These are phyloP conservation scores for Amanita fuliginea DNA, from an alignment of 768 basidiomycete species.

Conservation along the genomic window DNA sequence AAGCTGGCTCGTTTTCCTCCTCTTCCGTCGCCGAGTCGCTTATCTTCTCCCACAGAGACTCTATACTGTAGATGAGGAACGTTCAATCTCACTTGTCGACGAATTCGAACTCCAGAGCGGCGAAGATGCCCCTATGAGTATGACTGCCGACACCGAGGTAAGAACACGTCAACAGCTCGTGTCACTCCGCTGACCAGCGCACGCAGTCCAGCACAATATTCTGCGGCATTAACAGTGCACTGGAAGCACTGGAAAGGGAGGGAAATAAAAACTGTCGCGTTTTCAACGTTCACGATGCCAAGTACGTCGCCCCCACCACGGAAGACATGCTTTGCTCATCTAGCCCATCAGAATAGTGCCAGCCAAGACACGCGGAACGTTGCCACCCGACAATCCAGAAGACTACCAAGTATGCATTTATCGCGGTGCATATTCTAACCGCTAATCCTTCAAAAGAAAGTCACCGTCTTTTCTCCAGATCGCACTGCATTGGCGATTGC, in stretches of 20 bases:
- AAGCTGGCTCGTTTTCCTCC: slow-evolving; percentile 54
- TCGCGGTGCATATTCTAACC: neutral
- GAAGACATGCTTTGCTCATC: neutral
- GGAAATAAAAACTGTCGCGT: slow-evolving; percentile 82
- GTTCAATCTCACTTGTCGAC: slow-evolving; percentile 40
- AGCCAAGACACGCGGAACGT: slow-evolving; percentile 46
- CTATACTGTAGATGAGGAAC: slow-evolving; percentile 46
- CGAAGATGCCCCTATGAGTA: slow-evolving; percentile 97
- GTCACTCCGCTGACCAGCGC: slow-evolving; percentile 1
- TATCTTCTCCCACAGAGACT: slow-evolving; percentile 38
- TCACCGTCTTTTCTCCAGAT: slow-evolving; percentile 72
- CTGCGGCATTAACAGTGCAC: slow-evolving; percentile 81
- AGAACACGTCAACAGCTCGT: slow-evolving; percentile 8
- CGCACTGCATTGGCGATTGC: slow-evolving; percentile 56
- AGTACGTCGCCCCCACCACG: slow-evolving; percentile 30
- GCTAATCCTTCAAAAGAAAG: slow-evolving; percentile 50
- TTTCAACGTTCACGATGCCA: slow-evolving; percentile 45
- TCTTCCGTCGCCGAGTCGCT: slow-evolving; percentile 1
- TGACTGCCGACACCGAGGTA: slow-evolving; percentile 61
- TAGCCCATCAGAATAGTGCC: slow-evolving; percentile 37
- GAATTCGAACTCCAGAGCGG: slow-evolving; percentile 70
- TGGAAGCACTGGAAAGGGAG: slow-evolving; percentile 47
- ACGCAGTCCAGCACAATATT: slow-evolving; percentile 42
- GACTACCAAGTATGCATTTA: slow-evolving; percentile 69
- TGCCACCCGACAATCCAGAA: slow-evolving; percentile 47